A percentile compares a stretch with the other conserved stretches of the same genome.
phyloP scores from a whole-genome alignment of 2,329 filamentous ascomycete species.

The Xylariaceae sp. region DNA sequence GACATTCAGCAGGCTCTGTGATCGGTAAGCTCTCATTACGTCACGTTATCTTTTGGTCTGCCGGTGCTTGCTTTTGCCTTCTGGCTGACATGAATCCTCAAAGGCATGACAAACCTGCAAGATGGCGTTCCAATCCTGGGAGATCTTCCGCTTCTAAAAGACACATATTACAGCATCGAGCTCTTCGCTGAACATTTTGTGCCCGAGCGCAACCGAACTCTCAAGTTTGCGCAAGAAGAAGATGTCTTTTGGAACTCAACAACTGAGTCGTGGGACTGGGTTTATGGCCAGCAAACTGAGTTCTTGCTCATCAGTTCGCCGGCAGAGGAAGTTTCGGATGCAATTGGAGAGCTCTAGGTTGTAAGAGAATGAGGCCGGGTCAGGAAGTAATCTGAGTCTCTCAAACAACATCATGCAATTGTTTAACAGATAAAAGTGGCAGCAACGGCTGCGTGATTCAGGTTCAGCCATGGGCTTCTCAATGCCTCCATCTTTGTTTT shows the following conservation, averaged over 20 bases:
- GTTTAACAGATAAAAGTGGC: too few relatives aligned
- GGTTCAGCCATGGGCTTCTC: too few relatives aligned
- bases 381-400: too few relatives aligned
- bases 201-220: constrained; percentile 42
- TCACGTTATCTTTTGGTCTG: background rate
- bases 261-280: constrained; percentile 45
- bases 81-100: background rate
- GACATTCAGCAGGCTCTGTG: constrained; percentile 46
- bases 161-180: constrained; percentile 51
- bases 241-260: constrained; percentile 47
- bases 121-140: constrained; percentile 45
- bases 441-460: too few relatives aligned
- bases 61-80: background rate
- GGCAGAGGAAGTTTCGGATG: background rate
- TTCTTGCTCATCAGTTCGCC: constrained; percentile 38
- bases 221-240: constrained; percentile 49
- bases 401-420: too few relatives aligned
- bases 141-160: constrained; percentile 42
- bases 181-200: constrained; percentile 48
- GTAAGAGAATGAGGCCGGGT: too few relatives aligned
- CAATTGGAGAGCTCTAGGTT: too few relatives aligned
- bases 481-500: too few relatives aligned
- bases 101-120: constrained; percentile 51
- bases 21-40: constrained; percentile 38
- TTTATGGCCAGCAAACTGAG: constrained; percentile 45